phyloP scores from a whole-genome alignment of 2,329 filamentous ascomycete genomes.

The Phialophora verrucosa region DNA sequence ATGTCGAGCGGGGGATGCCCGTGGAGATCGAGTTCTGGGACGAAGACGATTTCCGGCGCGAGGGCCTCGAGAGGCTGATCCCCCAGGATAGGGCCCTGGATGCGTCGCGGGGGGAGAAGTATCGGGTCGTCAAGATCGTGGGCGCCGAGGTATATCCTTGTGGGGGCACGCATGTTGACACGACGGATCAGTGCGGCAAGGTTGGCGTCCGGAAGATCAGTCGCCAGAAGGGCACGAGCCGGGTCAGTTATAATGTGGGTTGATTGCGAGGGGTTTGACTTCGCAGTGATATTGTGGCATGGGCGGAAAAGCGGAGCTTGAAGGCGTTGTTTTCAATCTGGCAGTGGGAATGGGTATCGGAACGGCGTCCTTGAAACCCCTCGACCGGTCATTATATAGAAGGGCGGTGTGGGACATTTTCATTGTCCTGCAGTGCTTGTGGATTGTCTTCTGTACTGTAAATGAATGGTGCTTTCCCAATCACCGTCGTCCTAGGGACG shows the following conservation, averaged over 20 bases:
- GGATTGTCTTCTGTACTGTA: not conserved
- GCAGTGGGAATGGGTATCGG: not conserved
- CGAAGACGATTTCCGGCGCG: constrained; percentile 63
- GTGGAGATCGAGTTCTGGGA: constrained; percentile 72
- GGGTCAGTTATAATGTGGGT: constrained; percentile 56
- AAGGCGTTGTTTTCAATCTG: not conserved
- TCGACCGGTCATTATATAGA: not conserved
- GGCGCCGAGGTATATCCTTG: constrained; percentile 74
- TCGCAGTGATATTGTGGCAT: not conserved
- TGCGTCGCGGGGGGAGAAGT: constrained; percentile 57
- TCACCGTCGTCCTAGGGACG: not conserved
- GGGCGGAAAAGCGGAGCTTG: not conserved
- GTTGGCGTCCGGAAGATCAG: constrained; percentile 71
- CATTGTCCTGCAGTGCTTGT: not conserved
- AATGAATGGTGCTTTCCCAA: not conserved
- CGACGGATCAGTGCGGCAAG: constrained; percentile 63
- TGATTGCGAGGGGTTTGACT: constrained; percentile 5
- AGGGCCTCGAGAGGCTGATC: constrained; percentile 62
- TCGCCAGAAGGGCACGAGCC: constrained; percentile 66
- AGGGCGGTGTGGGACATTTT: not conserved
- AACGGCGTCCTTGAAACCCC: not conserved
- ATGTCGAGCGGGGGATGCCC: constrained; percentile 60
- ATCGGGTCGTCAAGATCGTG: constrained; percentile 71
- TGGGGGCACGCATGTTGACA: constrained; percentile 74
- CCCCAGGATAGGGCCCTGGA: constrained; percentile 49